Evolutionary conservation across 495 filamentous ascomycete genomes (phyloP).

Genomic region (Jackrogersella multiformis): DNA sequence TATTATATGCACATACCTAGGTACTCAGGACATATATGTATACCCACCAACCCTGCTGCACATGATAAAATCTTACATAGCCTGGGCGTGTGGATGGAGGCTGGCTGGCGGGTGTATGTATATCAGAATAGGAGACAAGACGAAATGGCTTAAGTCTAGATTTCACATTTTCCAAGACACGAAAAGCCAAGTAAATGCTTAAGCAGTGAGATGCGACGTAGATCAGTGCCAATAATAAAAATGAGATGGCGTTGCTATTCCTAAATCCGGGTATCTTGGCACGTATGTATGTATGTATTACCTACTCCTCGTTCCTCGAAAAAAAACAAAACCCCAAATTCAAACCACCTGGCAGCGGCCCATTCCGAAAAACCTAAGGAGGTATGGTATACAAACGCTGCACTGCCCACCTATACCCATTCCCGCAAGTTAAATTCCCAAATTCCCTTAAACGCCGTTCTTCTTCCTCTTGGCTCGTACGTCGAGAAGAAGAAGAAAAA

Average conservation of each 20-base stretch:
- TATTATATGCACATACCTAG: neutral
- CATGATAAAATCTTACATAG: conserved; percentile 1
- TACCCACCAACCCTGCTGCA: neutral
- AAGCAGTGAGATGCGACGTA: conserved; percentile 15
- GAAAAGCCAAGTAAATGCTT: neutral
- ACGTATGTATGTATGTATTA: too few relatives aligned
- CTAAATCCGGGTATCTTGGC: conserved; percentile 38
- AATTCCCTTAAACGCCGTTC: conserved; percentile 15
- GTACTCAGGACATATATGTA: neutral
- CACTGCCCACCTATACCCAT: conserved; percentile 6
- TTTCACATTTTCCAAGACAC: neutral
- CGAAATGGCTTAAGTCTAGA: neutral
- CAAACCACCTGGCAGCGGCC: conserved; percentile 5
- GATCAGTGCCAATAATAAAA: conserved; percentile 28
- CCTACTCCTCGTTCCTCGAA: conserved; percentile 10
- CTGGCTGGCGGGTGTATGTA: neutral
- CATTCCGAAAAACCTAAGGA: conserved; percentile 11
- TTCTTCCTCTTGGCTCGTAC: conserved; percentile 17
- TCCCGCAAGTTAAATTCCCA: neutral
- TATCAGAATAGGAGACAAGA: conserved; percentile 3
- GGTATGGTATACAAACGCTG: conserved; percentile 4
- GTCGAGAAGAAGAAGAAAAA: neutral
- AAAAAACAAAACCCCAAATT: conserved; percentile 5
- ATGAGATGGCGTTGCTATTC: conserved; percentile 25
- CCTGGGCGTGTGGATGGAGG: neutral